These are phyloP conservation scores for Gomphus bonarii DNA, from an alignment of 1,284 basidiomycete species.

Conservation along the genomic window DNA sequence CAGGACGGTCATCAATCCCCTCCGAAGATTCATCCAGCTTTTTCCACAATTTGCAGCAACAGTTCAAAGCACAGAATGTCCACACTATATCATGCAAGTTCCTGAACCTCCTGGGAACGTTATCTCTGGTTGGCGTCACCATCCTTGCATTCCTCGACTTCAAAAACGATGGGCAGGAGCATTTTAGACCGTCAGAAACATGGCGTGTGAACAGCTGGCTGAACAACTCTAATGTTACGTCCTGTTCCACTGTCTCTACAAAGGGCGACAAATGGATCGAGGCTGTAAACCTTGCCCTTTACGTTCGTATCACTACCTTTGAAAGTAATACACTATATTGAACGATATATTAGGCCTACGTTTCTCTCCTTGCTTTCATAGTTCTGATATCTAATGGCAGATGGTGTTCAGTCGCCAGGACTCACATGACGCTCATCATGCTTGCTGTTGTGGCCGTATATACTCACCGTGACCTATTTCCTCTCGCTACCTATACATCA, in stretches of 20 bases:
- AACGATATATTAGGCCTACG: not conserved
- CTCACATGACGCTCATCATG: conserved; percentile 28
- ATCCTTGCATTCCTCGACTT: not conserved
- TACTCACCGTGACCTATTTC: conserved; percentile 55
- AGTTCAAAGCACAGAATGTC: not conserved
- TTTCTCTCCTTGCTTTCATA: conserved; percentile 1
- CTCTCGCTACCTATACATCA: conserved; percentile 39
- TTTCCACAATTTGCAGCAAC: not conserved
- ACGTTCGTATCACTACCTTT: not conserved
- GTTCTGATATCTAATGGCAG: conserved; percentile 10
- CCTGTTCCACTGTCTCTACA: not conserved
- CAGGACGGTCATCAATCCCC: not conserved
- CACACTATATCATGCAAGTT: not conserved
- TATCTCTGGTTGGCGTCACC: not conserved
- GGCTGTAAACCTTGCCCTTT: conserved; percentile 1
- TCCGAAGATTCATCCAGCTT: not conserved
- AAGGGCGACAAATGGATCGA: not conserved
- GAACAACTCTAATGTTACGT: not conserved
- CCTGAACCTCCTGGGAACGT: not conserved
- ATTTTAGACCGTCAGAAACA: not conserved
- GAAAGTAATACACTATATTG: not conserved
- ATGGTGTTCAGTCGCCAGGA: conserved; percentile 22
- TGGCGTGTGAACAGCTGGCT: not conserved
- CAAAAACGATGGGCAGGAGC: not conserved
- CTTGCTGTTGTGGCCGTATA: conserved; percentile 33